phyloP scores from a whole-genome alignment of 176 grass and related monocot genomes.

The Ampelocalamus luodianensis region DNA sequence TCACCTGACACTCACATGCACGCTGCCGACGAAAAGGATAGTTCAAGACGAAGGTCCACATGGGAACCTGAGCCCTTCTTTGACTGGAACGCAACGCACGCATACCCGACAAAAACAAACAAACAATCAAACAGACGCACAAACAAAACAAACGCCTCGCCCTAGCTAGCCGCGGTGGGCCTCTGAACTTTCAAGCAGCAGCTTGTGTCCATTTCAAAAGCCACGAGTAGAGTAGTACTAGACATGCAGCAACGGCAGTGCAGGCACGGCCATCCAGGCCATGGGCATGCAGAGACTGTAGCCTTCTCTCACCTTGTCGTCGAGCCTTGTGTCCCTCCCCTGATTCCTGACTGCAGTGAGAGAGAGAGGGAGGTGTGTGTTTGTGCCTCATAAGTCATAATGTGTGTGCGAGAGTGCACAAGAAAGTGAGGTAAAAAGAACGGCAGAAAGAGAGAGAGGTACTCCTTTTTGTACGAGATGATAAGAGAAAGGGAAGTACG shows the following conservation, averaged over 20 bases:
- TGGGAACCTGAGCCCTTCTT: slow-evolving; percentile 16
- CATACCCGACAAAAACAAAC: neutral
- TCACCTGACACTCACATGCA: neutral
- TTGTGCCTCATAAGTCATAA: too few relatives aligned
- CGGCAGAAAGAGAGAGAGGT: too few relatives aligned
- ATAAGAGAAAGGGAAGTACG: too few relatives aligned
- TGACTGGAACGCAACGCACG: slow-evolving; percentile 25
- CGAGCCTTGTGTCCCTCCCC: slow-evolving; percentile 11
- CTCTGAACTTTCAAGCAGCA: slow-evolving; percentile 1
- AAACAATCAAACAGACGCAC: too few relatives aligned
- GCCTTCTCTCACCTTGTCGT: slow-evolving; percentile 17
- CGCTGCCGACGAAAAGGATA: neutral
- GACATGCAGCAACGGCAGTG: neutral
- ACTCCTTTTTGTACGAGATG: too few relatives aligned
- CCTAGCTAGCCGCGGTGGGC: neutral
- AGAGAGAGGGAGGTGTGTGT: too few relatives aligned
- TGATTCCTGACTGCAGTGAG: too few relatives aligned
- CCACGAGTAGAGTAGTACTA: neutral
- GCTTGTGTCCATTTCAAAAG: neutral
- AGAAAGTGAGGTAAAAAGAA: too few relatives aligned
- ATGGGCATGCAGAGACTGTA: neutral
- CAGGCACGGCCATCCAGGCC: slow-evolving; percentile 17
- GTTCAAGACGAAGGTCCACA: neutral
- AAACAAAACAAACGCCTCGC: neutral
- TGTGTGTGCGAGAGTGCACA: too few relatives aligned